These are phyloP conservation scores for Nakazawaea ambrosiae DNA, from an alignment of 805 yeast species.

Conservation along the genomic window DNA sequence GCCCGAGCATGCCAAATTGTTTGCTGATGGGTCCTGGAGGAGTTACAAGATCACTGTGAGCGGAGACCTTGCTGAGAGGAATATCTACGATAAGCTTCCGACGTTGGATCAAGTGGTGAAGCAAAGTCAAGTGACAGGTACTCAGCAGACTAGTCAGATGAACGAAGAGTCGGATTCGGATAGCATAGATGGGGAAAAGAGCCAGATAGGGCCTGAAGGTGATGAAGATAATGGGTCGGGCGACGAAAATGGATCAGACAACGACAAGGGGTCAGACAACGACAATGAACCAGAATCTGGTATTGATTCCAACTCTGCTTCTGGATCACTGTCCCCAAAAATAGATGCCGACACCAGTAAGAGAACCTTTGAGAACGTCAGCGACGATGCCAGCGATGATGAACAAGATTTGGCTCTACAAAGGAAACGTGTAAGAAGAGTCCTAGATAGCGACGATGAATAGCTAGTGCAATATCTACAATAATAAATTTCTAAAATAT, in stretches of 20 bases:
- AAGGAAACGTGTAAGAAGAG: slow-evolving; percentile 7
- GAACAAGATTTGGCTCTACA: not conserved
- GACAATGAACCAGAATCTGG: not conserved
- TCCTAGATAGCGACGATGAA: slow-evolving; percentile 14
- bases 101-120: slow-evolving; percentile 2
- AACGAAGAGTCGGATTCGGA: not conserved
- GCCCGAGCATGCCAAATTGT: slow-evolving; percentile 8
- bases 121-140: not conserved
- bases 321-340: too few relatives aligned
- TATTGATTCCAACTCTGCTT: not conserved
- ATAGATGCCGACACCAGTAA: not conserved
- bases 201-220: not conserved
- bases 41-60: slow-evolving; percentile 5
- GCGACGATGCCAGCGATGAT: slow-evolving; percentile 4
- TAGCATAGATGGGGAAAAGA: not conserved
- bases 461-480: too few relatives aligned
- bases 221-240: not conserved
- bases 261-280: not conserved
- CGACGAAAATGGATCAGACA: not conserved
- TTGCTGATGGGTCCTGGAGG: slow-evolving; percentile 10
- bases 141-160: not conserved
- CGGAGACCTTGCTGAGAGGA: slow-evolving; percentile 1
- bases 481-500: too few relatives aligned
- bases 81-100: not conserved
- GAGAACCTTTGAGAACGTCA: not conserved